phyloP scores from a whole-genome alignment of 2,329 filamentous ascomycete genomes.

The Verticillium nubilum region DNA sequence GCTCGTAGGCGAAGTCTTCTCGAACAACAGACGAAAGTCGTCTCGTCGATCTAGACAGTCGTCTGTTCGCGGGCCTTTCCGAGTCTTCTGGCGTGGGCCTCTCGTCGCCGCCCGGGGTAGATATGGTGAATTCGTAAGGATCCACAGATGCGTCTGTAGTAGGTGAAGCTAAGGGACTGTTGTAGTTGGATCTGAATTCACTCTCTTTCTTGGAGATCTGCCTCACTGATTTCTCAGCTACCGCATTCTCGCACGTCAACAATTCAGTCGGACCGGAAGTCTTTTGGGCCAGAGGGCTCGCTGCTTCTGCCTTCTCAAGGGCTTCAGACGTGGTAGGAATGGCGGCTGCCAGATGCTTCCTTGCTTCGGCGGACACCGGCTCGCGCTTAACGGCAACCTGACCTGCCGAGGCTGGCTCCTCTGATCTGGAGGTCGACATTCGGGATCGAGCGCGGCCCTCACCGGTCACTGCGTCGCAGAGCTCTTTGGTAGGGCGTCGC shows the following conservation, averaged over 20 bases:
- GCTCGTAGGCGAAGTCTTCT: conserved; percentile 25
- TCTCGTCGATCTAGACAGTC: conserved; percentile 27
- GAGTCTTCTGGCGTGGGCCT: conserved; percentile 19
- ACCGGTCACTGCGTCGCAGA: conserved; percentile 69
- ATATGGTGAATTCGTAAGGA: conserved; percentile 49
- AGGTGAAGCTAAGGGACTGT: neutral
- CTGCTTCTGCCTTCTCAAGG: conserved; percentile 14
- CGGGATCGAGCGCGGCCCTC: conserved; percentile 47
- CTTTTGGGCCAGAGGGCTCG: conserved; percentile 38
- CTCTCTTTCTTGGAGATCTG: neutral
- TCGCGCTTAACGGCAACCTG: conserved; percentile 24
- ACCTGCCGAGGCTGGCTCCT: conserved; percentile 19
- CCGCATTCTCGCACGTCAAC: neutral
- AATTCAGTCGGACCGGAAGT: conserved; percentile 17
- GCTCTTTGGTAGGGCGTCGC: conserved; percentile 70
- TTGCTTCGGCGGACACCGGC: conserved; percentile 20
- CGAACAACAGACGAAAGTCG: conserved; percentile 32
- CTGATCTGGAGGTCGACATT: conserved; percentile 30
- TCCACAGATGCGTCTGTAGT: conserved; percentile 24
- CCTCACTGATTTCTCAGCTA: neutral
- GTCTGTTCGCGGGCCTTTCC: conserved; percentile 17
- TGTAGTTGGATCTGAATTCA: neutral
- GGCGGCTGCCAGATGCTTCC: conserved; percentile 21
- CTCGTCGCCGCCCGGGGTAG: conserved; percentile 31
- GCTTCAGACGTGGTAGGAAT: neutral